Conservation (phyloP, 805 yeast species). For the Spencermartinsiella europaea region DNA sequence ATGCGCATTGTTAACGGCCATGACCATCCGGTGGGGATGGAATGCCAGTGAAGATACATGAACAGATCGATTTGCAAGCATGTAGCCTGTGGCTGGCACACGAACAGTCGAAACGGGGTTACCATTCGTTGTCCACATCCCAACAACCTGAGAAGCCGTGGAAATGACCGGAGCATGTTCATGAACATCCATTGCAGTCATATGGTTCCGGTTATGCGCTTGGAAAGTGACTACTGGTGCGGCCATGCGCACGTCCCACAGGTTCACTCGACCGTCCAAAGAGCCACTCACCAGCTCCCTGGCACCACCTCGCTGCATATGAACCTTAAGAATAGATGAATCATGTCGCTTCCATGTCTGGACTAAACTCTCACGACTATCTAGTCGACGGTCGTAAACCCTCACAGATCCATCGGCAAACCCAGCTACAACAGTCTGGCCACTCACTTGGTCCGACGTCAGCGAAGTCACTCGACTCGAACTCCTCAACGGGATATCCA, state of each 20-base stretch:
- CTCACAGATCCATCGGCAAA: conserved; percentile 86
- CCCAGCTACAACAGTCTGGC: conserved; percentile 84
- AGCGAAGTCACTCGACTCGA: conserved; percentile 82
- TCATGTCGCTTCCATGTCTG: conserved; percentile 64
- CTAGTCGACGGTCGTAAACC: conserved; percentile 85
- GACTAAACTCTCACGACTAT: conserved; percentile 80
- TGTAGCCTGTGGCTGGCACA: conserved; percentile 35
- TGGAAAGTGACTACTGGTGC: conserved; percentile 65
- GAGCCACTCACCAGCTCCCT: conserved; percentile 80
- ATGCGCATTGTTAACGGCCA: conserved; percentile 80
- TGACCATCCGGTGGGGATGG: conserved; percentile 93
- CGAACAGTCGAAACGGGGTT: conserved; percentile 59
- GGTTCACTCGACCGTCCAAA: conserved; percentile 71
- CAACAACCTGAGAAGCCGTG: conserved; percentile 71
- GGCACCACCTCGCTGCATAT: conserved; percentile 95
- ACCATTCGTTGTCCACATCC: conserved; percentile 84
- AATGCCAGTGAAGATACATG: conserved; percentile 65
- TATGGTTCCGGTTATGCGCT: conserved; percentile 43
- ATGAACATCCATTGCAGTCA: conserved; percentile 75
- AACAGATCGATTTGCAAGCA: conserved; percentile 31
- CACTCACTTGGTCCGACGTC: conserved; percentile 94
- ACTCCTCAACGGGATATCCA: conserved; percentile 87
- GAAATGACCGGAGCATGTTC: conserved; percentile 96
- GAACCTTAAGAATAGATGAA: conserved; percentile 66
- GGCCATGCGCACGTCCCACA: conserved; percentile 80